These are phyloP conservation scores for Pisolithus sp. DNA, from an alignment of 768 basidiomycete species.

Conservation along the genomic window DNA sequence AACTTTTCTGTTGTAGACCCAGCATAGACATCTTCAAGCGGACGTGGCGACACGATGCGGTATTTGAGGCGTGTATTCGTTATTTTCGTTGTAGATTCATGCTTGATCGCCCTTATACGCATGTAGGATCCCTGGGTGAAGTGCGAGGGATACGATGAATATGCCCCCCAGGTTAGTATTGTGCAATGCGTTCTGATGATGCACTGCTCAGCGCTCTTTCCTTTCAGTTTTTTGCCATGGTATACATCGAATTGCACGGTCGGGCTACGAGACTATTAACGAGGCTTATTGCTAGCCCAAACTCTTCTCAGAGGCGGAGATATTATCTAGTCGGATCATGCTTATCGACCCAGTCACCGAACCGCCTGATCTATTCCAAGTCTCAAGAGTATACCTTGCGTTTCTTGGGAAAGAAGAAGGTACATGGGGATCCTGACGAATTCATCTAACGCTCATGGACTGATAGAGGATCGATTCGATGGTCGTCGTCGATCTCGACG, in stretches of 20 bases:
- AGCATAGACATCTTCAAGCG: constrained; percentile 46
- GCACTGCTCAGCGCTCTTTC: background rate
- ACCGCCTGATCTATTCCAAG: constrained; percentile 54
- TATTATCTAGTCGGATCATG: constrained; percentile 47
- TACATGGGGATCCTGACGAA: constrained; percentile 12
- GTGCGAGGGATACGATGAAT: constrained; percentile 45
- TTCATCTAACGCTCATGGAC: background rate
- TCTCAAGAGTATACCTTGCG: constrained; percentile 56
- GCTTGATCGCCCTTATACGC: background rate
- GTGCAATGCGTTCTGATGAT: background rate
- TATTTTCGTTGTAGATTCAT: background rate
- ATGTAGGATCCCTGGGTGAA: constrained; percentile 43
- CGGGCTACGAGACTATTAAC: background rate
- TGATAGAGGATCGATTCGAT: constrained; percentile 52
- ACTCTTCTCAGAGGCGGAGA: constrained; percentile 45
- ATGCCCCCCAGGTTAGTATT: constrained; percentile 44
- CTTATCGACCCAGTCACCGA: constrained; percentile 52
- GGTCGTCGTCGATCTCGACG: constrained; percentile 58
- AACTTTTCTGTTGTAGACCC: constrained; percentile 52
- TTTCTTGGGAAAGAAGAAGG: constrained; percentile 46
- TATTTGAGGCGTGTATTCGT: constrained; percentile 40
- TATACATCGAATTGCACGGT: constrained; percentile 19
- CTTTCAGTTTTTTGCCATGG: constrained; percentile 47
- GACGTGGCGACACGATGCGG: constrained; percentile 48
- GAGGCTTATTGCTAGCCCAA: constrained; percentile 37